Conservation (phyloP, 2,329 filamentous ascomycete genomes). For the Penicillium sclerotigenum region DNA sequence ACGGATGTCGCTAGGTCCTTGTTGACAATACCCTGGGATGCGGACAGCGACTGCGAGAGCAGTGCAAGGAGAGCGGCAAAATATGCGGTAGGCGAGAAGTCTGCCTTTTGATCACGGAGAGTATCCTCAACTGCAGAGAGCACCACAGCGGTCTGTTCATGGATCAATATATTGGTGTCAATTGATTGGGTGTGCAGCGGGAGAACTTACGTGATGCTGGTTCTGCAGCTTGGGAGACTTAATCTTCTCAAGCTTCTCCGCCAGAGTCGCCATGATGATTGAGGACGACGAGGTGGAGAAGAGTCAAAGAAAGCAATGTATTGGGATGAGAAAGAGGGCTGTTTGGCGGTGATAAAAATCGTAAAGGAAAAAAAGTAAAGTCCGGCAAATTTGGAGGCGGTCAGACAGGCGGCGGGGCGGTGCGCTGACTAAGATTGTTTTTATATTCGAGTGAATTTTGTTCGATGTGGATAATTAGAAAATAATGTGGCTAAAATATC, state of each 20-base stretch:
- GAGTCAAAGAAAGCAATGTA: slow-evolving; percentile 9
- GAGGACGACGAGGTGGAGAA: slow-evolving; percentile 26
- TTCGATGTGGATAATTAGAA: background rate
- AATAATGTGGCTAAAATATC: background rate
- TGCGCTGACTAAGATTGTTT: background rate
- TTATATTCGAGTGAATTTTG: background rate
- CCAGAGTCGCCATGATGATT: slow-evolving; percentile 59
- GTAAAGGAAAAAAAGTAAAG: slow-evolving; percentile 12
- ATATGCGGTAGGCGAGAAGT: slow-evolving; percentile 82
- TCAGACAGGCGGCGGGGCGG: slow-evolving; percentile 1
- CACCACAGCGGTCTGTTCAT: slow-evolving; percentile 59
- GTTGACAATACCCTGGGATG: slow-evolving; percentile 63
- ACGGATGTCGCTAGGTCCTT: slow-evolving; percentile 80
- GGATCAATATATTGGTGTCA: slow-evolving; percentile 9
- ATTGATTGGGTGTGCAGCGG: background rate
- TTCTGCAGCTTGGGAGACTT: slow-evolving; percentile 94
- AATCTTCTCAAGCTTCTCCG: slow-evolving; percentile 95
- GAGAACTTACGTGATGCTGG: slow-evolving; percentile 72
- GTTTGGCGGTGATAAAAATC: slow-evolving; percentile 12
- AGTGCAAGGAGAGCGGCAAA: slow-evolving; percentile 92
- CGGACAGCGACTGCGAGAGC: slow-evolving; percentile 70
- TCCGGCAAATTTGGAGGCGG: slow-evolving; percentile 9
- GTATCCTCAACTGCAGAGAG: slow-evolving; percentile 91
- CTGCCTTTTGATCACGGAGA: slow-evolving; percentile 79
- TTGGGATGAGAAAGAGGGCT: slow-evolving; percentile 10